Conservation (phyloP, 2,329 filamentous ascomycete genomes). For the Clarireedia paspali region DNA sequence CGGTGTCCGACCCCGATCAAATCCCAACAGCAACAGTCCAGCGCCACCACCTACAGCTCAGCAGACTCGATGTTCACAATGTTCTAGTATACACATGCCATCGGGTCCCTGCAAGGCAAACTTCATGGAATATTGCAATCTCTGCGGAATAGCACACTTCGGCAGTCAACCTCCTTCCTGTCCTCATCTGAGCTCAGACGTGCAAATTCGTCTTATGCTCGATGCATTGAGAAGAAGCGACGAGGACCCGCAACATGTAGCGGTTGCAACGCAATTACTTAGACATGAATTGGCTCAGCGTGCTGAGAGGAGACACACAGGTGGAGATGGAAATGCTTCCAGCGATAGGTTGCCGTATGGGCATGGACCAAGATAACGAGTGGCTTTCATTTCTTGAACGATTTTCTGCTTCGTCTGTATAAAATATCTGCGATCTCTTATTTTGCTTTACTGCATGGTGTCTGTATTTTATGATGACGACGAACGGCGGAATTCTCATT, state of each 20-base stretch:
- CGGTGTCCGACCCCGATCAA: no score
- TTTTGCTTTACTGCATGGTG: no score
- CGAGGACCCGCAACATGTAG: slow-evolving; percentile 31
- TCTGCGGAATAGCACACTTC: slow-evolving; percentile 57
- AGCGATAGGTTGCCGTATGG: neutral
- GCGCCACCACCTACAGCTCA: neutral
- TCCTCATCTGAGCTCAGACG: slow-evolving; percentile 54
- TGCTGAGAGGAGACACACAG: neutral
- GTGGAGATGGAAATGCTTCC: neutral
- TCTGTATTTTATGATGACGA: no score
- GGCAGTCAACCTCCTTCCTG: slow-evolving; percentile 45
- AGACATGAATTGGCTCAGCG: neutral
- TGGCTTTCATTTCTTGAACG: neutral
- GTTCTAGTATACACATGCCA: slow-evolving; percentile 42
- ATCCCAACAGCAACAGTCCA: no score
- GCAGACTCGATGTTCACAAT: slow-evolving; percentile 40
- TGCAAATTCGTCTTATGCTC: slow-evolving; percentile 56
- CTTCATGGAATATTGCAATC: slow-evolving; percentile 50
- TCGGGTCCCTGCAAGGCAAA: slow-evolving; percentile 54
- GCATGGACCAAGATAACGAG: neutral
- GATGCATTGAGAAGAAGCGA: slow-evolving; percentile 50
- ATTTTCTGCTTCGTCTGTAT: no score
- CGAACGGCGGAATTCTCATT: no score
- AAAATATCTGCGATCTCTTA: no score
- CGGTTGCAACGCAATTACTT: neutral